Evolutionary conservation across 768 basidiomycete genomes (phyloP).

Genomic region (Kwoniella sp.): DNA sequence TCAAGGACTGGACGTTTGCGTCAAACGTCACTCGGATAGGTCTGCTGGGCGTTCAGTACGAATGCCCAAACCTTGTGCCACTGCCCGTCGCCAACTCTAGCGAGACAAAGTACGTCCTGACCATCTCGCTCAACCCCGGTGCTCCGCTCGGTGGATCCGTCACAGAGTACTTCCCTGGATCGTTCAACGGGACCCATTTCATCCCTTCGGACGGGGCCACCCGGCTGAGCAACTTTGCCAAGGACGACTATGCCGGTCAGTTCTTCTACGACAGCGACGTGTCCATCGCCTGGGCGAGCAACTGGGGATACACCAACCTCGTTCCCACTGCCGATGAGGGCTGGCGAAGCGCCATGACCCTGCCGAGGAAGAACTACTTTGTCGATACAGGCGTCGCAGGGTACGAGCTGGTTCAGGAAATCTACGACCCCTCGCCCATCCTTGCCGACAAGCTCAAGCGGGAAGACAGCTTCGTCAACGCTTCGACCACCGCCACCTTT

Average conservation of each 20-base stretch:
- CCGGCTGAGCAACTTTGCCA: slow-evolving; percentile 28
- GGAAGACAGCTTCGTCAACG: slow-evolving; percentile 16
- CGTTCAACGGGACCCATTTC: slow-evolving; percentile 38
- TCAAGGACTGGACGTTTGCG: slow-evolving; percentile 32
- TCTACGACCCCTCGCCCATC: slow-evolving; percentile 23
- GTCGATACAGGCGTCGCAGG: slow-evolving; percentile 16
- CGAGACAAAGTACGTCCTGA: slow-evolving; percentile 20
- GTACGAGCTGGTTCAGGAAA: slow-evolving; percentile 22
- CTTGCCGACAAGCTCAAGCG: neutral
- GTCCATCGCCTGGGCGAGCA: slow-evolving; percentile 36
- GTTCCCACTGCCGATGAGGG: slow-evolving; percentile 35
- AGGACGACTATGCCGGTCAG: slow-evolving; percentile 43
- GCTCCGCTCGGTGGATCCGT: slow-evolving; percentile 34
- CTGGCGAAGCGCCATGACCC: slow-evolving; percentile 36
- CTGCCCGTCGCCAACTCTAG: slow-evolving; percentile 18
- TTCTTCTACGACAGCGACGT: slow-evolving; percentile 32
- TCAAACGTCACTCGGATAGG: slow-evolving; percentile 32
- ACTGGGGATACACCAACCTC: slow-evolving; percentile 36
- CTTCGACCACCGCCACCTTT: slow-evolving; percentile 11
- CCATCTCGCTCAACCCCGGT: slow-evolving; percentile 26
- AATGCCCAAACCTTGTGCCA: slow-evolving; percentile 38
- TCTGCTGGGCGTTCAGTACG: slow-evolving; percentile 30
- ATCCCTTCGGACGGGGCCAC: slow-evolving; percentile 21
- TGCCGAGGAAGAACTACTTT: slow-evolving; percentile 29
- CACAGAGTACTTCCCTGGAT: slow-evolving; percentile 32